Conservation (phyloP, 805 yeast species). For the Dipodascopsis uninucleata region DNA sequence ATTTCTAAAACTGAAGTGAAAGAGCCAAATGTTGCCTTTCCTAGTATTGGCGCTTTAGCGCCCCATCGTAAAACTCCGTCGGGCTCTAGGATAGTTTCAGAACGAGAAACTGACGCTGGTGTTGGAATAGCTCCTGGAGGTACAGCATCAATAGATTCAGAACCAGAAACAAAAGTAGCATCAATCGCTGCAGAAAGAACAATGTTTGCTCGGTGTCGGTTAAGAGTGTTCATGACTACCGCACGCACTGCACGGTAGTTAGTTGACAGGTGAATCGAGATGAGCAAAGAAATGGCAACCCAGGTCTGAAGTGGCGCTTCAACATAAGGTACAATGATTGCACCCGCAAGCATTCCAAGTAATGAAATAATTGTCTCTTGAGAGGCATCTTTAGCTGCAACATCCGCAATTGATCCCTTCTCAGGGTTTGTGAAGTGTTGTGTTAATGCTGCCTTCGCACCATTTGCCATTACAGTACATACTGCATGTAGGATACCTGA, state of each 20-base stretch:
- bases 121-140: constrained; percentile 27
- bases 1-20: constrained; percentile 27
- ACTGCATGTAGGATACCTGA: constrained; percentile 37
- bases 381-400: constrained; percentile 38
- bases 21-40: constrained; percentile 30
- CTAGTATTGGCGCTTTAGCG: constrained; percentile 28
- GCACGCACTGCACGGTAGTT: constrained; percentile 37
- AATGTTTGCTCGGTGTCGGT: constrained; percentile 37
- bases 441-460: constrained; percentile 39
- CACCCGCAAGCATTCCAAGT: constrained; percentile 38
- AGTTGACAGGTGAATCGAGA: constrained; percentile 35
- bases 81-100: constrained; percentile 34
- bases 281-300: constrained; percentile 30
- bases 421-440: constrained; percentile 38
- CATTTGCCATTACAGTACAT: constrained; percentile 40
- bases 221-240: constrained; percentile 35
- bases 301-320: constrained; percentile 29
- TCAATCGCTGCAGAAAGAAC: constrained; percentile 31
- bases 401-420: constrained; percentile 38
- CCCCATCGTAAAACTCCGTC: constrained; percentile 36
- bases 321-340: constrained; percentile 32
- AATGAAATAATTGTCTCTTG: constrained; percentile 40
- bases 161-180: constrained; percentile 10
- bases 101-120: constrained; percentile 29
- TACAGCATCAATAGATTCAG: constrained; percentile 17